A percentile compares a stretch with the other conserved stretches of the same genome.
These are phyloP conservation scores for Alternaria ventricosa DNA, from an alignment of 2,329 filamentous ascomycete species.

Conservation along the genomic window DNA sequence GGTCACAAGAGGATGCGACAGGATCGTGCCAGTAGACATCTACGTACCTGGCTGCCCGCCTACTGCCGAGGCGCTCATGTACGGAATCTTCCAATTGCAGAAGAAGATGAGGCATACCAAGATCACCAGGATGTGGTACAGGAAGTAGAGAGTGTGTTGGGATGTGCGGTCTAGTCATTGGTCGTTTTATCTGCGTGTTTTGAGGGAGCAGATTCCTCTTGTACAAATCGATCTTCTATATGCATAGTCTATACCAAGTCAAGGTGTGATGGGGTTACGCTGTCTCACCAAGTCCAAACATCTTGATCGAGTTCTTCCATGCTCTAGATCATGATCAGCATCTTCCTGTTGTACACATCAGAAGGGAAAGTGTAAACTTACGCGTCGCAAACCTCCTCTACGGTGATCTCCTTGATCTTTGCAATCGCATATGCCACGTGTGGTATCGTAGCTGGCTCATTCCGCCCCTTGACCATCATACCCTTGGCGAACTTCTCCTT, in stretches of 20 bases:
- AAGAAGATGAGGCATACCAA: conserved; percentile 73
- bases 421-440: conserved; percentile 90
- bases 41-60: conserved; percentile 78
- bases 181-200: conserved; percentile 30
- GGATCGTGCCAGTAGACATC: conserved; percentile 82
- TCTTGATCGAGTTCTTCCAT: conserved; percentile 49
- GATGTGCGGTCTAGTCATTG: conserved; percentile 18
- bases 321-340: conserved; percentile 29
- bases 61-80: conserved; percentile 62
- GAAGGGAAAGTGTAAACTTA: conserved; percentile 49
- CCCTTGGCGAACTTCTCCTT: conserved; percentile 94
- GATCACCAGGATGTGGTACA: conserved; percentile 66
- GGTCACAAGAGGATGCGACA: conserved; percentile 77
- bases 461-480: conserved; percentile 90
- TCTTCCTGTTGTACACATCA: not conserved
- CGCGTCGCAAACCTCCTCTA: conserved; percentile 85
- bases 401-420: conserved; percentile 76
- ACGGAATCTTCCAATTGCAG: conserved; percentile 76
- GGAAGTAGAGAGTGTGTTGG: conserved; percentile 50
- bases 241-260: conserved; percentile 11
- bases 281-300: conserved; percentile 48
- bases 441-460: conserved; percentile 88
- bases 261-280: conserved; percentile 4
- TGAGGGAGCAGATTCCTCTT: conserved; percentile 12
- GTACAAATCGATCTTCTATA: conserved; percentile 21